Base-by-base conservation (phyloP, 345 rosid species). In the Pseudoturritis turrita region DNA sequence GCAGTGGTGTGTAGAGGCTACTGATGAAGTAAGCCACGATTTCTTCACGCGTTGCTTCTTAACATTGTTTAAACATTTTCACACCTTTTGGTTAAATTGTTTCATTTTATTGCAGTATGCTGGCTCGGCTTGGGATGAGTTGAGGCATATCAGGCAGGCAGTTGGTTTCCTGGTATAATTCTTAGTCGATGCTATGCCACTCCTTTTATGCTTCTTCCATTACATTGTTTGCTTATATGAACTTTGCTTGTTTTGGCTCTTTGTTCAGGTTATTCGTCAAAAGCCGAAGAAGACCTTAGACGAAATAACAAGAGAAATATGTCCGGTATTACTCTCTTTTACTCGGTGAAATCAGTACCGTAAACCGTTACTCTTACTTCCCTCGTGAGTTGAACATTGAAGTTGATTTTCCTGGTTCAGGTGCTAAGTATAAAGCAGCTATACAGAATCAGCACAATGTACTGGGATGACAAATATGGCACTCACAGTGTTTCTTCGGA, bases 241-340 rank as follows among this genome's bases (percentile, higher is more conserved):
- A 21, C 26, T 7, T 19, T 19, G 4, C 13, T 49, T 19, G 5
- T 49, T 21, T 19, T 21, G 14, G 14, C 14, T 49, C 53, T 49
- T 11, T 21, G 28, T 10, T 49, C 51, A 95, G 99, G 99, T 95
- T 82, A 86, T 91, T 75, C 98, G 89, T 79, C 99, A 89, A 79
- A 95, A 95, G 80, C 96, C 99, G 25, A 91, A 91, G 76, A 89
- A 89, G 83, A 82, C 94, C 11, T 79, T 95, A 71, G 86, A 82
- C 50, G 98, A 95, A 86, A 91, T 95, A 65, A 95, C 96, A 10
- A 88, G 84, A 80, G 97, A 88, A 70, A 97, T 95, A 68, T 95
- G 22, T 4, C 60, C 60, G 39, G 60, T 28, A 26, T 37, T 21
- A n/a, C 26, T 53, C 15, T 40, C 9, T 40, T 39, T 15, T 4